A percentile compares a stretch with the other conserved stretches of the same genome.
These are phyloP conservation scores for Lachancea kluyveri DNA, from an alignment of 805 yeast species.

Conservation along the genomic window DNA sequence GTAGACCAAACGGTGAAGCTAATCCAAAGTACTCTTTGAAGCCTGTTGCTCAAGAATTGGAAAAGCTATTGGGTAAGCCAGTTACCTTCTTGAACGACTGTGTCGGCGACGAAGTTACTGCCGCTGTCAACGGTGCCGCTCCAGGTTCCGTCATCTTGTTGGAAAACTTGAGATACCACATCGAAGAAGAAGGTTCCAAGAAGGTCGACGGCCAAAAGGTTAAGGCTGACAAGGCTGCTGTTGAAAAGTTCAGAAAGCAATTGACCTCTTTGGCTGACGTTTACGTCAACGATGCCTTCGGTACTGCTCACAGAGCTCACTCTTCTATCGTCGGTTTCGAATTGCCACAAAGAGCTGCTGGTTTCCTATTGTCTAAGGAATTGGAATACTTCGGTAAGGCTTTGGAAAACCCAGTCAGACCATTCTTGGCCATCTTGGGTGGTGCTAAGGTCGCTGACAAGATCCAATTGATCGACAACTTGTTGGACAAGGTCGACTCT, in stretches of 20 bases:
- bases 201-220: slow-evolving; percentile 89
- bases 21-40: slow-evolving; percentile 81
- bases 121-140: slow-evolving; percentile 64
- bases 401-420: slow-evolving; percentile 95
- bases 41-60: slow-evolving; percentile 90
- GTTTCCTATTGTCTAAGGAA: slow-evolving; percentile 98
- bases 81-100: slow-evolving; percentile 84
- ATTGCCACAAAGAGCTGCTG: slow-evolving; percentile 94
- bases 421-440: slow-evolving; percentile 97
- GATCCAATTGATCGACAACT: slow-evolving; percentile 96
- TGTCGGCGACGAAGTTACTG: slow-evolving; percentile 88
- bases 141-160: slow-evolving; percentile 82
- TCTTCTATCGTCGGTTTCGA: slow-evolving; percentile 98
- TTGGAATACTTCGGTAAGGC: slow-evolving; percentile 97
- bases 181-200: slow-evolving; percentile 92
- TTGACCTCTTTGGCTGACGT: slow-evolving; percentile 93
- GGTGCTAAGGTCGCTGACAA: slow-evolving; percentile 99
- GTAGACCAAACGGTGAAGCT: slow-evolving; percentile 97
- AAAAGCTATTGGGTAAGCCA: slow-evolving; percentile 62
- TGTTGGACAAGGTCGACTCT: slow-evolving; percentile 89
- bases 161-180: slow-evolving; percentile 98
- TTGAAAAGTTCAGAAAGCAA: slow-evolving; percentile 80
- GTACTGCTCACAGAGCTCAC: slow-evolving; percentile 99
- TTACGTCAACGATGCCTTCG: slow-evolving; percentile 96
- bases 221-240: slow-evolving; percentile 84